These are phyloP conservation scores for Udeniomyces megalosporus DNA, from an alignment of 768 basidiomycete species.

Conservation along the genomic window DNA sequence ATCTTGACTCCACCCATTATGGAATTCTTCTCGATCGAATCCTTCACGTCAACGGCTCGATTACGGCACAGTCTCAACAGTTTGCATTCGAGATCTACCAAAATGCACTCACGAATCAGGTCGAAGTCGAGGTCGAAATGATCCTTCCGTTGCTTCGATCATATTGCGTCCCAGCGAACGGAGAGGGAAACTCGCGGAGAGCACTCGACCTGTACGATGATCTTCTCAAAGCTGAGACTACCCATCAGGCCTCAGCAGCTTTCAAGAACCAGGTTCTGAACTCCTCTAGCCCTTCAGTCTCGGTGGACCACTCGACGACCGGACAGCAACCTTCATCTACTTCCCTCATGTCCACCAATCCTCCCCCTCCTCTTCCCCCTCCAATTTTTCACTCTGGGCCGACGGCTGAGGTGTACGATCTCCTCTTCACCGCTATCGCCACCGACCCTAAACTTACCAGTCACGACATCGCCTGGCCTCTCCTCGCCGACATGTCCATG, in stretches of 20 bases:
- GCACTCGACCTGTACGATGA: conserved; percentile 5
- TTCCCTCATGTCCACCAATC: background rate
- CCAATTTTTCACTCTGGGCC: background rate
- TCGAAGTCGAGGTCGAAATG: conserved; percentile 6
- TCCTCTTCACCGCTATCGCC: conserved; percentile 8
- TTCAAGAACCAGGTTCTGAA: too few relatives aligned
- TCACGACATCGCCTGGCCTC: conserved; percentile 1
- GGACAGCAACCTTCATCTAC: background rate
- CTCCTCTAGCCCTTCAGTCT: too few relatives aligned
- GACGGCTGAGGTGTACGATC: conserved; percentile 11
- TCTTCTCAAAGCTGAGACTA: conserved; percentile 2
- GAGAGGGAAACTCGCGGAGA: background rate
- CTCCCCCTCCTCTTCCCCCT: background rate
- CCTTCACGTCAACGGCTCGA: background rate
- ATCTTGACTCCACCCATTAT: background rate
- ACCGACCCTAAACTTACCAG: background rate
- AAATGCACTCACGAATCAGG: background rate
- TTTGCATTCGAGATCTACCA: background rate
- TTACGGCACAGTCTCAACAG: background rate
- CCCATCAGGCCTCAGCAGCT: background rate
- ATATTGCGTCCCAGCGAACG: background rate
- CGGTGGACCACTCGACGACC: too few relatives aligned
- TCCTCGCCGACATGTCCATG: conserved; percentile 6
- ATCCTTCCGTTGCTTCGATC: conserved; percentile 3
- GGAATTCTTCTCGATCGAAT: conserved; percentile 1